Conservation (phyloP, 2,329 filamentous ascomycete species). For the Metarhizium humberi region DNA sequence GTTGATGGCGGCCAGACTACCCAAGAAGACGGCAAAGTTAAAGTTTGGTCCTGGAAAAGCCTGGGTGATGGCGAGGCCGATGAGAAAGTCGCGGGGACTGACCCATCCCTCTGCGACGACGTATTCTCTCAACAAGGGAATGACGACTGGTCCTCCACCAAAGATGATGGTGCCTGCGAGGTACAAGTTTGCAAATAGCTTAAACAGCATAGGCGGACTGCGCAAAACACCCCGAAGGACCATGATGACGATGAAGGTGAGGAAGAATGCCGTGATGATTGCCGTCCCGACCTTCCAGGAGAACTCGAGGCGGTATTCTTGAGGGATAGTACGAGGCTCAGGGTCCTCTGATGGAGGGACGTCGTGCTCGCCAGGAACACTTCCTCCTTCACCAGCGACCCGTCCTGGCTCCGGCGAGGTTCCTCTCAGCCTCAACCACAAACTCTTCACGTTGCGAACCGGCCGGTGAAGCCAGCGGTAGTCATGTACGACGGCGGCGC, state of each 20-base stretch:
- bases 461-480: slow-evolving; percentile 36
- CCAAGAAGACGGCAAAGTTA: slow-evolving; percentile 49
- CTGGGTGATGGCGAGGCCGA: slow-evolving; percentile 64
- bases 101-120: slow-evolving; percentile 64
- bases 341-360: not conserved
- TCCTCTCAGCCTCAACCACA: not conserved
- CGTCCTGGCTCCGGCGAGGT: not conserved
- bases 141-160: slow-evolving; percentile 56
- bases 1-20: slow-evolving; percentile 36
- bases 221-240: slow-evolving; percentile 34
- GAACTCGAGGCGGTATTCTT: slow-evolving; percentile 25
- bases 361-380: not conserved
- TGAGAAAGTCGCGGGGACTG: slow-evolving; percentile 58
- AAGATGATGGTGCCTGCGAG: slow-evolving; percentile 63
- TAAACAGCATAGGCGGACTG: slow-evolving; percentile 36
- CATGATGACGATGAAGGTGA: slow-evolving; percentile 48
- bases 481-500: slow-evolving; percentile 47
- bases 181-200: slow-evolving; percentile 64
- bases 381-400: not conserved
- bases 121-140: slow-evolving; percentile 51
- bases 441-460: not conserved
- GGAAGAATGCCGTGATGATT: slow-evolving; percentile 40
- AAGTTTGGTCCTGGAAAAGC: slow-evolving; percentile 47
- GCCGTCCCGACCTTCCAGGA: slow-evolving; percentile 34
- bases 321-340: not conserved